Percentiles rank a stretch among this genome's conserved stretches.
Evolutionary conservation across 495 filamentous ascomycete species (phyloP).

Genomic region (Hapsidospora chrysogenum): DNA sequence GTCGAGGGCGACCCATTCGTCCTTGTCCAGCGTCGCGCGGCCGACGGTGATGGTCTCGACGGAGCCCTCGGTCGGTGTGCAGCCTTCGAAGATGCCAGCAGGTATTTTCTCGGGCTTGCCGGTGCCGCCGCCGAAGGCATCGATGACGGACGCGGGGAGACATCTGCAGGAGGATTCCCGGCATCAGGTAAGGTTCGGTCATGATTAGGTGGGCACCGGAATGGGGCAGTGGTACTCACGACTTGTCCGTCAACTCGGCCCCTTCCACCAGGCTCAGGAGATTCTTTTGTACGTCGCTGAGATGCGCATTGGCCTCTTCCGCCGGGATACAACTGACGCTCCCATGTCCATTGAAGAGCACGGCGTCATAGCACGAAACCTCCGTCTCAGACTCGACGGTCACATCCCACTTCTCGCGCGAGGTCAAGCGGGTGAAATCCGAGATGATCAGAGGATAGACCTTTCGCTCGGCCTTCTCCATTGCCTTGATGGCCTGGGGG

Average conservation of each 20-base stretch:
- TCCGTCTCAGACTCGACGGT: conserved; percentile 19
- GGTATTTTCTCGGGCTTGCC: conserved; percentile 21
- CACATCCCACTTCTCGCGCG: conserved; percentile 23
- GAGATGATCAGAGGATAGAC: conserved; percentile 31
- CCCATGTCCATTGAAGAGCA: conserved; percentile 39
- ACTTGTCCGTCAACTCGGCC: conserved; percentile 29
- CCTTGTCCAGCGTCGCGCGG: background rate
- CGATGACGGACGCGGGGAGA: conserved; percentile 10
- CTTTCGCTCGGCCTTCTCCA: conserved; percentile 25
- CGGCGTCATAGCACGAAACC: conserved; percentile 27
- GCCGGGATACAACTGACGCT: conserved; percentile 25
- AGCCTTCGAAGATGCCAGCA: conserved; percentile 16
- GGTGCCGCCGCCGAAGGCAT: conserved; percentile 9
- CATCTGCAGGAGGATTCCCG: no score
- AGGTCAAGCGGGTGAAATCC: conserved; percentile 37
- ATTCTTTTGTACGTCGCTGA: conserved; percentile 12
- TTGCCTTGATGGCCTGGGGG: conserved; percentile 18
- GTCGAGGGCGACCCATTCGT: conserved; percentile 30
- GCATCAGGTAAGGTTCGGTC: background rate
- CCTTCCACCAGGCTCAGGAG: conserved; percentile 17
- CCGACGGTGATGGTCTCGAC: conserved; percentile 20
- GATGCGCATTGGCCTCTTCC: conserved; percentile 16
- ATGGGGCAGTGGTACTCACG: conserved; percentile 15
- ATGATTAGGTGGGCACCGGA: background rate
- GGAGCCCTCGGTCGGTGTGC: conserved; percentile 20